Base-by-base conservation (phyloP, 352 stramenopile species). In the Globisporangium spiculum region DNA sequence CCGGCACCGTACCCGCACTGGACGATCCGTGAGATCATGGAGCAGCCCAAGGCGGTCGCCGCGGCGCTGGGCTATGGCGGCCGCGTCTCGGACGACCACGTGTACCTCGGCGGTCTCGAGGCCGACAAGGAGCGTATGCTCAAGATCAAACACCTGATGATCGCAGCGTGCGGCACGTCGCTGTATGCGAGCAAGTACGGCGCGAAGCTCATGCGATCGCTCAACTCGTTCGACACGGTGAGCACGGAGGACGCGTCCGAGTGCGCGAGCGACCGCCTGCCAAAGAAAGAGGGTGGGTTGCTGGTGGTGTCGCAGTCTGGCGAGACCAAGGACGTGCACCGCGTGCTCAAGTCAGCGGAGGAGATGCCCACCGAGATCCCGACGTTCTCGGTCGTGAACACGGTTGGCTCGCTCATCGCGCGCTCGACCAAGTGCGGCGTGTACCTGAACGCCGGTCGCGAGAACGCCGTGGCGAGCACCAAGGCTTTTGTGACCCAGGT, bases 401-500 rank as follows among this genome's bases (percentile, higher is more conserved):
- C 96, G 18, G 97, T 99, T 24, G 97, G 97, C 27, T 98, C 93
- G 70, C 87, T 98, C 52, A 99, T 99, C 75, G 97, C 97, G 3
- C 88, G 97, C 20, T 93, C 86, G 18, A 95, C 86, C 38, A 93
- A 93, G 70, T 90, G 98, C 50, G 97, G 98, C 60, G 96, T 99
- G 26, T 99, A 99, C 79, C 93, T 99, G 63, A 99, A 99, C 74
- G 97, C 97, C 30, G 98, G 98, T 36, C 93, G 97, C 53, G 98
- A 99, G 72, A 99, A 98, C 70, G 97, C 97, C 6, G 98, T 99
- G 14, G 98, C 98, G 4, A 98, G 92, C 74, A 99, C 98, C 41
- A 99, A 99, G 83, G 97, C 98, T 0, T 99, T 99, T 71, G 98
- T 98, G 18, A 99, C 96, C 20, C 98, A 99, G 75, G 96, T 93